Evolutionary conservation across 495 filamentous ascomycete species (phyloP), one percentile per base, ranked within the genome.

Genomic region (Penicillium tannophilum): DNA sequence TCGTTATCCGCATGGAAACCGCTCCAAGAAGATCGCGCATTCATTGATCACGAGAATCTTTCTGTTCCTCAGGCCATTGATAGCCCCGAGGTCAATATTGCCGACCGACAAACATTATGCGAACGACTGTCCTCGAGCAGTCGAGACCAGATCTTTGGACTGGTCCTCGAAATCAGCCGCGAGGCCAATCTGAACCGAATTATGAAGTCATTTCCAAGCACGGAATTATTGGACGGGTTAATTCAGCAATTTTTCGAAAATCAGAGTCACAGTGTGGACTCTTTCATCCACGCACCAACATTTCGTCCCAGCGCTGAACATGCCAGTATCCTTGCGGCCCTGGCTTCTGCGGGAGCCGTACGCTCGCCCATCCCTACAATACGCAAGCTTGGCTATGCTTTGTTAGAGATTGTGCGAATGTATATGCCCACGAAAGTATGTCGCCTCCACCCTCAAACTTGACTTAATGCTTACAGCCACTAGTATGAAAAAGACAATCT

Each of bases 371-470:
- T 82, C n/a, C 75, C 76, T 7, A 78, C 86, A 0, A 72, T 88
- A 17, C 75, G 84, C 11, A 85, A 86, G 54, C 76, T 89, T 30
- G 86, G 86, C 1, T 85, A 83, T 63, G 84, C 86, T 0, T 62
- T 89, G 11, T 76, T 86, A 55, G 86, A 89, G 62, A 79, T 82
- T 36, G 79, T 85, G 10, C 75, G 86, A 12, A 60, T 79, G 16
- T 71, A 78, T 20, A 69, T 86, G 48, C 76, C 79, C 0, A 67
- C 68, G 14, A 75, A 75, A 64, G 84, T 85, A 53, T 16, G 56
- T 39, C 0, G 5, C 16, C 6, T 33, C 3, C 26, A 43, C 10
- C 39, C 0, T 54, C 6, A 45, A 12, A 5, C n/a, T 1, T 10
- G 2, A n/a, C 11, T 28, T 4, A 23, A 49, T 35, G 6, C 35